Percentiles rank a stretch among this genome's conserved stretches.
Conservation (phyloP, 257 asterid species). For the Scutellaria baicalensis region DNA sequence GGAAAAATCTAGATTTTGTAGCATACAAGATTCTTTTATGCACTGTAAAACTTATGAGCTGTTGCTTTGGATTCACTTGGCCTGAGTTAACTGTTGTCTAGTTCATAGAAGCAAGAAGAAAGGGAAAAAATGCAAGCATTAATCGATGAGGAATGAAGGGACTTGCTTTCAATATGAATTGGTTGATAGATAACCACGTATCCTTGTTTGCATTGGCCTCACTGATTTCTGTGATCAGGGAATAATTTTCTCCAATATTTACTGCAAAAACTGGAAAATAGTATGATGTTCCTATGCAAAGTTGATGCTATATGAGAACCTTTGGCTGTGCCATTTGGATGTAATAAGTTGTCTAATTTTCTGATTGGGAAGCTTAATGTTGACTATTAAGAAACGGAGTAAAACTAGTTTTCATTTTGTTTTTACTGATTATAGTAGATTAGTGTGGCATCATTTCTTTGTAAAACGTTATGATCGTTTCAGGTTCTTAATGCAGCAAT, state of each 20-base stretch:
- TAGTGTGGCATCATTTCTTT: conserved; percentile 3
- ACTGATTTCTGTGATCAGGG: not conserved
- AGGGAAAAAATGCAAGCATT: not conserved
- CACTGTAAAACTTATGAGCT: not conserved
- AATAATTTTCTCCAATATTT: not conserved
- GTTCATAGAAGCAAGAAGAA: not conserved
- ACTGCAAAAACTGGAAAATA: not conserved
- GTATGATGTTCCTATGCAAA: not conserved
- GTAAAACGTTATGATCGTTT: conserved; percentile 27
- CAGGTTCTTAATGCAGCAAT: conserved; percentile 99
- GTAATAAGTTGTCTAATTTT: not conserved
- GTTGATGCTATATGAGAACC: not conserved
- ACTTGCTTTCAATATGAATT: not conserved
- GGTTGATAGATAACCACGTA: not conserved
- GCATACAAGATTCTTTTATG: no score
- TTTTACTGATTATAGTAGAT: not conserved
- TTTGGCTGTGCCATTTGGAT: not conserved
- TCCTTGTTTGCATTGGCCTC: not conserved
- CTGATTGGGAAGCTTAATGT: not conserved
- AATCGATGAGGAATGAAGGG: not conserved
- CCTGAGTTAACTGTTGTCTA: not conserved
- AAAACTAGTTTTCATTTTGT: not conserved
- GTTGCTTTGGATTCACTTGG: not conserved
- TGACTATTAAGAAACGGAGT: not conserved
- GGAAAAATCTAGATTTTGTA: not conserved